Conservation (phyloP, 75 land plant genomes). For the Cunninghamia lanceolata region DNA sequence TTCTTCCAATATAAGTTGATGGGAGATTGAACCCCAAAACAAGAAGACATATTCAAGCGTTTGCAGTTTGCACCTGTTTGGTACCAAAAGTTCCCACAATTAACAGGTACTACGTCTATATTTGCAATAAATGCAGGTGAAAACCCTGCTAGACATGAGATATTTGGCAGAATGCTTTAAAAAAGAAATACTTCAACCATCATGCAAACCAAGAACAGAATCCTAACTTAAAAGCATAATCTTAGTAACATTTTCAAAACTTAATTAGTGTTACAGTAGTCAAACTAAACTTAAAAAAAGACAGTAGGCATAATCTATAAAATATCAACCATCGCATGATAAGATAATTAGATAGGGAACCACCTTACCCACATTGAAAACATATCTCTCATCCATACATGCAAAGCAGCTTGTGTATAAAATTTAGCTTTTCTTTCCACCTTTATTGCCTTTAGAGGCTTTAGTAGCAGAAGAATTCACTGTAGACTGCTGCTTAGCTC, state of each 20-base stretch:
- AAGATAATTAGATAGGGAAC: not conserved
- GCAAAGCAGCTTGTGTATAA: not conserved
- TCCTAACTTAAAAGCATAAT: not conserved
- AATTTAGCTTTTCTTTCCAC: conserved; percentile 8
- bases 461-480: not conserved
- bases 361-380: not conserved
- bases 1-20: not conserved
- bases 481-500: conserved; percentile 16
- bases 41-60: not conserved
- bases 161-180: not conserved
- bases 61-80: not conserved
- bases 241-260: not conserved
- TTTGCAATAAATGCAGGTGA: not conserved
- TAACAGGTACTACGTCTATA: not conserved
- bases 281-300: not conserved
- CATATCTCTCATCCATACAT: not conserved
- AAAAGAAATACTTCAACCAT: not conserved
- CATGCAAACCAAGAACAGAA: not conserved
- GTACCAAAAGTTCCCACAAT: not conserved
- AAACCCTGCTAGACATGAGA: not conserved
- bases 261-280: not conserved
- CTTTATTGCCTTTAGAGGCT: not conserved
- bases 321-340: not conserved
- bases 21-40: not conserved
- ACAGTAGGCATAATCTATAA: not conserved